phyloP scores from a whole-genome alignment of 768 basidiomycete species.

The Boletus rubroflammeus region DNA sequence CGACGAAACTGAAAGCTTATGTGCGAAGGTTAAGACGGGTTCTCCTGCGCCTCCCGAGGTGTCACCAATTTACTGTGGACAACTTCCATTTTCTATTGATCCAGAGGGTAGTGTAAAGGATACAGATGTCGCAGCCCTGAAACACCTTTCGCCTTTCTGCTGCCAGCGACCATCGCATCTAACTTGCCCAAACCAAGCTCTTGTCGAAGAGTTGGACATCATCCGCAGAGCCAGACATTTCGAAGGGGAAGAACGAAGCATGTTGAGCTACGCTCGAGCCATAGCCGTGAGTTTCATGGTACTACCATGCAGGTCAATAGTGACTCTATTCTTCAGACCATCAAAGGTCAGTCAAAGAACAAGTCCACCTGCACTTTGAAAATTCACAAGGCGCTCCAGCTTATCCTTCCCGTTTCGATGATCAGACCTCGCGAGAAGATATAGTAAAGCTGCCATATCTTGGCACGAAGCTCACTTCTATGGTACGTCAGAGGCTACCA shows the following conservation, averaged over 20 bases:
- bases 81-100: conserved; percentile 13
- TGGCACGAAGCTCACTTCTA: conserved; percentile 48
- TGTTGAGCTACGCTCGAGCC: conserved; percentile 68
- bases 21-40: conserved; percentile 31
- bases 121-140: conserved; percentile 14
- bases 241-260: conserved; percentile 65
- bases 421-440: conserved; percentile 35
- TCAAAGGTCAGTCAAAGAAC: conserved; percentile 41
- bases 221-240: conserved; percentile 56
- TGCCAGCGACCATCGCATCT: conserved; percentile 65
- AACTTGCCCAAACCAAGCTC: conserved; percentile 62
- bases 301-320: neutral
- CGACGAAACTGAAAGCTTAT: conserved; percentile 43
- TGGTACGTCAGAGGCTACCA: conserved; percentile 34
- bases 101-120: conserved; percentile 13
- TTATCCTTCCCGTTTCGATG: conserved; percentile 45
- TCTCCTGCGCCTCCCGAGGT: neutral
- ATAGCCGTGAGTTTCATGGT: conserved; percentile 52
- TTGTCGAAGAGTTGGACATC: conserved; percentile 56
- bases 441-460: conserved; percentile 44
- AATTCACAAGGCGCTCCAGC: conserved; percentile 32
- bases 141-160: conserved; percentile 44
- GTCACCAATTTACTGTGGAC: neutral
- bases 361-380: neutral
- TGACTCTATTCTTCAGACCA: conserved; percentile 29